Evolutionary conservation across 768 basidiomycete species (phyloP), one percentile per base, ranked within the genome.

Genomic region (Termitomyces sp.): DNA sequence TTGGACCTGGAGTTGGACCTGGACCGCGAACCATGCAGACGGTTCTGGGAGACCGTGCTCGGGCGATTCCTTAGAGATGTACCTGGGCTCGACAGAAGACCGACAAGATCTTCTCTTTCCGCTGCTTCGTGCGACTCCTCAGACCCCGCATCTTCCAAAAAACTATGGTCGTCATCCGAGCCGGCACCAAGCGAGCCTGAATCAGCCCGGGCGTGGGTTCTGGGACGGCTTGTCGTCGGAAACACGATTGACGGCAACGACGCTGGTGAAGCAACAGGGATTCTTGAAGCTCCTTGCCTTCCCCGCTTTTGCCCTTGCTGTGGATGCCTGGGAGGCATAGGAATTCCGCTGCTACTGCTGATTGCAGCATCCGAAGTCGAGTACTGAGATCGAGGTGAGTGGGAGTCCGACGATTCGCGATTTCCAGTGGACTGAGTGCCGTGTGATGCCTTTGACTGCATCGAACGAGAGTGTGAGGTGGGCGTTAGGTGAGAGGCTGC

Each of bases 351-450:
- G 32, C 67, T 70, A 54, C 69, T 70, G 47, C 71, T 72, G 32
- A 75, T 78, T 6, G 69, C 74, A 56, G 71, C 68, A 32, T 67
- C 70, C 24, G 76, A 77, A 65, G 70, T 61, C 59, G 74, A 66
- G 36, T 72, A 66, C 53, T 67, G 62, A 2, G 64, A 79, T 40
- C 74, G 71, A 0, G 84, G 83, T 61, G 77, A 72, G 14, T 83
- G 84, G 24, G 82, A 87, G 60, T 84, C 86, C 0, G 80, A 79
- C 7, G 83, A 83, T 53, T 86, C 86, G 4, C 67, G 72, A 57
- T 88, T 87, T 32, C 86, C 83, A 0, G 86, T 88, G 18, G 84
- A 86, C 65, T 82, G 82, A 13, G 85, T 82, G 26, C 79, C 74
- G 6, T 74, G 71, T 16, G 76, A 74, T 33, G 74, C 62, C 48